A percentile compares a stretch with the other conserved stretches of the same genome.
Evolutionary conservation across 495 filamentous ascomycete species (phyloP).

Genomic region (Terfezia claveryi): DNA sequence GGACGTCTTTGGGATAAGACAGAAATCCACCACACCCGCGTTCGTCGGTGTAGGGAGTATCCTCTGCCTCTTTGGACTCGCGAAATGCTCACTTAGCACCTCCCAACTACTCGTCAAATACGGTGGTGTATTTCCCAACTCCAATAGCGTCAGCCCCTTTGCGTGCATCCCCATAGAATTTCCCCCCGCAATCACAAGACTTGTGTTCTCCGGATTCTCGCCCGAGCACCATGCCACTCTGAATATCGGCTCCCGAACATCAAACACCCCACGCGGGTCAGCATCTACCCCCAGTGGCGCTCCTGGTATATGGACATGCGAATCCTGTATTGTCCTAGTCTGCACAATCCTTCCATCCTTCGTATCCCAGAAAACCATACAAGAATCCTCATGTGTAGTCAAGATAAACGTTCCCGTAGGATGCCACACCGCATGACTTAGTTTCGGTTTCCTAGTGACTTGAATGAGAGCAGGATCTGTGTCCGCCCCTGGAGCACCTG

Average conservation of each 20-base stretch:
- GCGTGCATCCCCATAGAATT: constrained; percentile 35
- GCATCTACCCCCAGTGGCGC: constrained; percentile 24
- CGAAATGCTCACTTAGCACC: constrained; percentile 51
- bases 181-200: constrained; percentile 67
- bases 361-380: constrained; percentile 79
- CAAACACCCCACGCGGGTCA: constrained; percentile 24
- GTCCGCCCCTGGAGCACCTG: constrained; percentile 74
- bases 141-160: constrained; percentile 67
- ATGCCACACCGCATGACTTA: constrained; percentile 77
- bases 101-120: constrained; percentile 85
- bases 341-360: constrained; percentile 73
- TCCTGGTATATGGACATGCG: constrained; percentile 42
- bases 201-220: constrained; percentile 78
- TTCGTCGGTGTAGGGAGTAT: constrained; percentile 60
- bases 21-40: constrained; percentile 60
- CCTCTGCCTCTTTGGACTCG: constrained; percentile 40
- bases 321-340: constrained; percentile 55
- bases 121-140: constrained; percentile 68
- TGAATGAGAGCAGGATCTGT: constrained; percentile 29
- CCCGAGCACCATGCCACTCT: constrained; percentile 79
- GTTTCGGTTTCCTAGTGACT: constrained; percentile 37
- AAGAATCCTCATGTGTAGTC: constrained; percentile 74
- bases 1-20: constrained; percentile 52
- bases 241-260: constrained; percentile 46
- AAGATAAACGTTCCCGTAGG: constrained; percentile 80